A percentile compares a stretch with the other conserved stretches of the same genome.
phyloP scores from a whole-genome alignment of 345 rosid species.

The Corchorus olitorius region DNA sequence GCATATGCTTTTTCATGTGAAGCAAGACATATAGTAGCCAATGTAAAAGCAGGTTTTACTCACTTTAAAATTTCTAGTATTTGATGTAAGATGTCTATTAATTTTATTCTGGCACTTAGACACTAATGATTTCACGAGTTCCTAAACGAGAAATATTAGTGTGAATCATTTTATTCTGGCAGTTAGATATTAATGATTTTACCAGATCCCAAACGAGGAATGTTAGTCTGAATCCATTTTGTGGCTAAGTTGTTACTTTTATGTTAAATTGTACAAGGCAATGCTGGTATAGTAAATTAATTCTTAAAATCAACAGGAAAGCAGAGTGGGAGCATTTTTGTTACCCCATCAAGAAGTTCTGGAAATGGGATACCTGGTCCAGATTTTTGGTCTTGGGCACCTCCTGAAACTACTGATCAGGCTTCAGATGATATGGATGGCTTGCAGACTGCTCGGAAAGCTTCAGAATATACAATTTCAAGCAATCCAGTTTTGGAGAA shows the following conservation, averaged over 20 bases:
- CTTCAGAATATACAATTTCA: conserved; percentile 37
- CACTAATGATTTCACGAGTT: not conserved
- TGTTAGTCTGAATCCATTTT: not conserved
- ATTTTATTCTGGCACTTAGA: not conserved
- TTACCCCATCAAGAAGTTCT: conserved; percentile 47
- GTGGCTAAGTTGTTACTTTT: not conserved
- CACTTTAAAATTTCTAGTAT: not conserved
- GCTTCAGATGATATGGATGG: conserved; percentile 22
- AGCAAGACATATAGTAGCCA: not conserved
- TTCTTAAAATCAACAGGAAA: conserved; percentile 35
- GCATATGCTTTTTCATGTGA: not conserved
- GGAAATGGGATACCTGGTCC: conserved; percentile 75
- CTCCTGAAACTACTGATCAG: conserved; percentile 45
- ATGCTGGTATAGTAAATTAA: not conserved
- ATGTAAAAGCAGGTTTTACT: not conserved
- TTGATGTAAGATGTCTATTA: not conserved
- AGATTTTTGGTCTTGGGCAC: conserved; percentile 95
- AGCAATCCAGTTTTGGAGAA: conserved; percentile 55
- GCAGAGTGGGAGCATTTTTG: conserved; percentile 37
- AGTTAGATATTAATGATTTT: not conserved
- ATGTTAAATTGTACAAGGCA: not conserved
- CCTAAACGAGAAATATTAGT: not conserved
- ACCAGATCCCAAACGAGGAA: not conserved
- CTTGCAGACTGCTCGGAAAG: conserved; percentile 30
- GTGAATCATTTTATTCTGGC: not conserved